Evolutionary conservation across 2,329 filamentous ascomycete genomes (phyloP), one percentile per base, ranked within the genome.

Genomic region (Cladosporium velox): DNA sequence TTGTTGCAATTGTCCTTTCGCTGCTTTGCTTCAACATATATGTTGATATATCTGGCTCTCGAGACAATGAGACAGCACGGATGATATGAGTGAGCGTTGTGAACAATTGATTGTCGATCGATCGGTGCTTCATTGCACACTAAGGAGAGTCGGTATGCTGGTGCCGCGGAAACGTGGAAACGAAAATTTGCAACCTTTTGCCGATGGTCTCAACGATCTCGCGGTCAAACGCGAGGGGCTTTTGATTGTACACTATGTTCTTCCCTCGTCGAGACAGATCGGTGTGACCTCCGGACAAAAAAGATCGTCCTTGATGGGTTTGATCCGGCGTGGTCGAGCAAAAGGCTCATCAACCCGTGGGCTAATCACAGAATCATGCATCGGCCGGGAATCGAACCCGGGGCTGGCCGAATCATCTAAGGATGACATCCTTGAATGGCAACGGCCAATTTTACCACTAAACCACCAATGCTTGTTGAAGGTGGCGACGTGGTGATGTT

Each of bases 381-480:
- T 61, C 59, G 59, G 59, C 59, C 59, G 59, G 59, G 59, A 61
- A 61, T 61, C 59, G 44, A 61, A 61, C 59, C 59, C 59, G 59
- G 59, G 59, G 59, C 59, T 61, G 28, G 59, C 59, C 59, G 59
- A 61, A 18, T 52, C 28, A 61, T 44, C 12, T 44, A 7, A 34
- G 34, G 7, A 6, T 0, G 11, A 3, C 2, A 7, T 28, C 4
- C 34, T 35, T 21, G 59, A 61, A 61, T 61, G 59, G 59, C 59
- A 61, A 61, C 59, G 59, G 59, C 59, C 28, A 61, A 61, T 61
- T 61, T 61, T 61, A 61, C 59, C 59, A 61, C 59, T 61, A 61
- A 61, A 61, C 59, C 59, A 61, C 59, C 59, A 61, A 61, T 61
- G 59, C 59, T 57, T 54, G 26, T n/a, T 30, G 24, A 24, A 24